Evolutionary conservation across 371 early-diverging fungal species (phyloP), one percentile per base, ranked within the genome.

Genomic region (Gilbertella persicaria): DNA sequence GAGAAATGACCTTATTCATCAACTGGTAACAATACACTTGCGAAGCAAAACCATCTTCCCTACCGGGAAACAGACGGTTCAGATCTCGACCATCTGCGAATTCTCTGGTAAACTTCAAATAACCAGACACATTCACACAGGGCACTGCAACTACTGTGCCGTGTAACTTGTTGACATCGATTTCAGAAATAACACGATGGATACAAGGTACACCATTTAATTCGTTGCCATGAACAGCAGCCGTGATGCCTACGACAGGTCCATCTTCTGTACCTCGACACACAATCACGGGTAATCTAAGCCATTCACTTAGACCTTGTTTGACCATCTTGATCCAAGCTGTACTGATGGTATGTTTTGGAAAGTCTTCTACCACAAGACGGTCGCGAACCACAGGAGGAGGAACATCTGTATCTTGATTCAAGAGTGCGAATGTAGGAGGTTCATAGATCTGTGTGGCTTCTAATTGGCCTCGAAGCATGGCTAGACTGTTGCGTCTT

Each of bases 211-310:
- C 91, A 20, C 95, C 95, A 55, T 95, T 95, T 42, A 95, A 67
- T 58, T 95, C 95, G 64, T 95, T 93, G 48, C 95, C 94, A 57
- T 95, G 95, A 5, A 95, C 80, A 3, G 91, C 95, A 55, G 85
- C 87, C 3, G 89, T 88, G n/a, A 69, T 53, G 17, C 70, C 70
- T 5, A 69, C 62, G 3, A 65, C 60, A 1, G 64, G 64, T 3
- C 66, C 59, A 43, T 79, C 73, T 55, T 83, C 83, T 9, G 68
- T 64, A 17, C 87, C 89, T 25, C 87, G 58, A 33, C 87, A 86
- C 17, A 88, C 69, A 62, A 87, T 88, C 7, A 84, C 82, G 20
- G 88, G 89, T 5, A 87, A 53, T 28, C 84, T 52, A 1, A 87
- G 36, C 89, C 89, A 87, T 58, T 88, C 88, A 33, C 75, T 73